phyloP scores from a whole-genome alignment of 495 filamentous ascomycete genomes.

The Hyaloscypha variabilis region DNA sequence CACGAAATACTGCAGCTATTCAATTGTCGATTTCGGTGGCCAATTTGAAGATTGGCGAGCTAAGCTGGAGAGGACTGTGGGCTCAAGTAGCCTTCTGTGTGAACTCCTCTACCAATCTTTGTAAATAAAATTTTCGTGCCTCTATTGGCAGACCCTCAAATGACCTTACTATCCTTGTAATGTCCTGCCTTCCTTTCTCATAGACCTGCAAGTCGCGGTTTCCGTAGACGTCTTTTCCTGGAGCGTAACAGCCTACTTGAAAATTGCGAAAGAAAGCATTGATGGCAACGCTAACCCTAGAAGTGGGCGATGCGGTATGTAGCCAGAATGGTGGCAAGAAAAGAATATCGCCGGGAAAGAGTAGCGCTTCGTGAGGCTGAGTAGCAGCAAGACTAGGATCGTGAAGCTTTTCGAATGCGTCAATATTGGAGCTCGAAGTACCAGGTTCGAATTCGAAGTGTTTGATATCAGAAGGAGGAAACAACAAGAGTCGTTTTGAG shows the following conservation, averaged over 20 bases:
- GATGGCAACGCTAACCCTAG: constrained; percentile 66
- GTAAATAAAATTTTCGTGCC: constrained; percentile 73
- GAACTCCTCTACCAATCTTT: constrained; percentile 74
- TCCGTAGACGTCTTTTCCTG: constrained; percentile 83
- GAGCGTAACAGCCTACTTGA: constrained; percentile 62
- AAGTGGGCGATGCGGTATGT: constrained; percentile 72
- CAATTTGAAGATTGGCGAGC: background rate
- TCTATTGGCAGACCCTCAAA: constrained; percentile 70
- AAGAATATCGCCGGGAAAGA: constrained; percentile 73
- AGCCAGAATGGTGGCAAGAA: constrained; percentile 84
- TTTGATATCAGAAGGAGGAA: constrained; percentile 74
- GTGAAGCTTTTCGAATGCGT: constrained; percentile 60
- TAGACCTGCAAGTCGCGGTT: constrained; percentile 86
- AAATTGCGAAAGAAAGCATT: constrained; percentile 86
- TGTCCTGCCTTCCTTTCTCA: constrained; percentile 74
- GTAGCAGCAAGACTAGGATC: constrained; percentile 51
- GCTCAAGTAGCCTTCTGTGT: constrained; percentile 29
- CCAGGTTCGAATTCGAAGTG: constrained; percentile 73
- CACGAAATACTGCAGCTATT: background rate
- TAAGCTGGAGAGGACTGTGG: background rate
- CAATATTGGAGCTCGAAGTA: constrained; percentile 72
- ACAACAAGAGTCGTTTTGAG: constrained; percentile 72
- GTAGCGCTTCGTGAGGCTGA: constrained; percentile 65
- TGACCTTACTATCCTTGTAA: constrained; percentile 65
- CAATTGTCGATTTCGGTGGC: background rate